phyloP scores from a whole-genome alignment of 805 yeast genomes.

The Spencermartinsiella europaea region DNA sequence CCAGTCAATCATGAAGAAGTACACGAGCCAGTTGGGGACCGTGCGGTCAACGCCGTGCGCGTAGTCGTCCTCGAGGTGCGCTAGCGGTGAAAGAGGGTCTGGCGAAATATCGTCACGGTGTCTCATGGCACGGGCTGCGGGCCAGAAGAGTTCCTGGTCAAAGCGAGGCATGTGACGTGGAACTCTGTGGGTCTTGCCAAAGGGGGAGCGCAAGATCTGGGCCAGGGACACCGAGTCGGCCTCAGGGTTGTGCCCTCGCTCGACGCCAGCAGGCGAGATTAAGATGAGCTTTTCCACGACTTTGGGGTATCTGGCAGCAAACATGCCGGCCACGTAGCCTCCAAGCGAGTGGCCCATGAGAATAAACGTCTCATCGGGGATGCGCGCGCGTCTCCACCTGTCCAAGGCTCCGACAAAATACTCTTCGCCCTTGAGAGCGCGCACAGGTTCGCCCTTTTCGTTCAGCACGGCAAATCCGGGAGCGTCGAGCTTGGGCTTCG shows the following conservation, averaged over 20 bases:
- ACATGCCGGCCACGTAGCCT: constrained; percentile 69
- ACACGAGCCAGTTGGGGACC: constrained; percentile 68
- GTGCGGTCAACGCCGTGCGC: constrained; percentile 8
- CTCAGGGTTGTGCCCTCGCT: constrained; percentile 25
- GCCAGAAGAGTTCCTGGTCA: constrained; percentile 5
- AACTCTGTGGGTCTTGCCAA: background rate
- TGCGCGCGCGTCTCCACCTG: constrained; percentile 53
- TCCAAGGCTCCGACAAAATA: constrained; percentile 64
- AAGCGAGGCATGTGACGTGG: constrained; percentile 1
- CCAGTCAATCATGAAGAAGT: constrained; percentile 77
- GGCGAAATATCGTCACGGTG: background rate
- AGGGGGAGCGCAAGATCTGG: background rate
- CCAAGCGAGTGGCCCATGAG: constrained; percentile 90
- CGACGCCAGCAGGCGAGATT: constrained; percentile 88
- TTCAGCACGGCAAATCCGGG: constrained; percentile 28
- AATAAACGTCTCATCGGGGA: constrained; percentile 40
- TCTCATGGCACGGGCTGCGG: background rate
- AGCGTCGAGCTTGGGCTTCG: constrained; percentile 53
- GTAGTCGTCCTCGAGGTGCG: constrained; percentile 1
- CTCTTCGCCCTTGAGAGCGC: constrained; percentile 46
- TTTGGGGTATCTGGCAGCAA: constrained; percentile 56
- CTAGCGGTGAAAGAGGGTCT: background rate
- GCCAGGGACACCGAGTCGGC: constrained; percentile 10
- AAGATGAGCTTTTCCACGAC: constrained; percentile 65
- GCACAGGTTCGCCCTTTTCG: constrained; percentile 17